These are phyloP conservation scores for Allium sativum DNA, from an alignment of 106 monocot species.

Conservation along the genomic window DNA sequence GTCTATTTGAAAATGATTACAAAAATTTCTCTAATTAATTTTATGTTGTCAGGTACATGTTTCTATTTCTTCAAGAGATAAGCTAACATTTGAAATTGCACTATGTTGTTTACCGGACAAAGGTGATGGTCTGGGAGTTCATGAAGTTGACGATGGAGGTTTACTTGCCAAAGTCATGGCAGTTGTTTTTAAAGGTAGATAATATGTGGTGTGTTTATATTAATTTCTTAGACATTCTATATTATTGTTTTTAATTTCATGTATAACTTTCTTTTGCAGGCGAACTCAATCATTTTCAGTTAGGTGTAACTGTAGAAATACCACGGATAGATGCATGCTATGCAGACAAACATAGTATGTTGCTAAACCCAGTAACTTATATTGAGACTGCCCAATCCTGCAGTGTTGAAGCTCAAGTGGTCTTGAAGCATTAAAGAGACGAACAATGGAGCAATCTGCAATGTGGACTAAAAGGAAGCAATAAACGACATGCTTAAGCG, in stretches of 20 bases:
- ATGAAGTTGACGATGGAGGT: slow-evolving; percentile 90
- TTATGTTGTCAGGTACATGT: slow-evolving; percentile 21
- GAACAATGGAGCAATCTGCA: too few relatives aligned
- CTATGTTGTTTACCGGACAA: slow-evolving; percentile 65
- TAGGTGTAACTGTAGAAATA: slow-evolving; percentile 81
- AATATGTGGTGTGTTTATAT: neutral
- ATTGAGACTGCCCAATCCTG: too few relatives aligned
- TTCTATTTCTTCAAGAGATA: slow-evolving; percentile 48
- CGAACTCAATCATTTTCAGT: slow-evolving; percentile 75
- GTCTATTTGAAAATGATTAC: too few relatives aligned
- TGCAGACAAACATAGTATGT: slow-evolving; percentile 41
- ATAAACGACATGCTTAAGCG: too few relatives aligned
- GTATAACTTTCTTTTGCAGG: slow-evolving; percentile 30
- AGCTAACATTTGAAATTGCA: slow-evolving; percentile 60
- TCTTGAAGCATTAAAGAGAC: too few relatives aligned
- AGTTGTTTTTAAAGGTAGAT: slow-evolving; percentile 86
- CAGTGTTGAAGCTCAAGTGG: too few relatives aligned
- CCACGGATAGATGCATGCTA: slow-evolving; percentile 93
- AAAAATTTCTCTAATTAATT: too few relatives aligned
- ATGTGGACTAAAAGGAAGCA: too few relatives aligned
- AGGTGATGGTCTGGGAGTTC: slow-evolving; percentile 82
- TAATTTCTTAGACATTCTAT: neutral
- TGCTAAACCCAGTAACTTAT: slow-evolving; percentile 53
- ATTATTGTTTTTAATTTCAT: neutral
- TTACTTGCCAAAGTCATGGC: slow-evolving; percentile 77